These are phyloP conservation scores for Aspergillus hancockii DNA, from an alignment of 495 filamentous ascomycete genomes.

Conservation along the genomic window DNA sequence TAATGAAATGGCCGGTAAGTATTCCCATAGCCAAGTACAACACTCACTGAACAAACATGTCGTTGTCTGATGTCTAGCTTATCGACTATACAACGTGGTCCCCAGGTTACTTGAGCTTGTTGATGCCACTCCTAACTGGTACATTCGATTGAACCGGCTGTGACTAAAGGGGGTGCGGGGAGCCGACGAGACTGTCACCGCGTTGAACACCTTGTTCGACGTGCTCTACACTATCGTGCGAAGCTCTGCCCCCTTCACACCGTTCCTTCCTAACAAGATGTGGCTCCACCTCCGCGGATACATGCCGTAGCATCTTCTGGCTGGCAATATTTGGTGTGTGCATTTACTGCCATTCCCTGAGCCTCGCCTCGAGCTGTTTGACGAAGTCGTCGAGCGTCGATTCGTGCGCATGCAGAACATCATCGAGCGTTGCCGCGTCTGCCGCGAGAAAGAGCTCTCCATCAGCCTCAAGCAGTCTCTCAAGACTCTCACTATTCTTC, in stretches of 20 bases:
- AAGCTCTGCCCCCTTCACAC: slow-evolving; percentile 89
- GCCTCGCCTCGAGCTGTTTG: slow-evolving; percentile 83
- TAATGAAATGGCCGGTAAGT: slow-evolving; percentile 88
- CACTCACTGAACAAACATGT: too few species aligned
- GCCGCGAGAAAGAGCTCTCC: slow-evolving; percentile 79
- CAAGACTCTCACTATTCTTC: slow-evolving; percentile 87
- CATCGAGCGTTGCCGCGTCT: slow-evolving; percentile 84
- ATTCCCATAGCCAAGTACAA: too few species aligned
- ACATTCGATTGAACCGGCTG: slow-evolving; percentile 97
- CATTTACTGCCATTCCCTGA: slow-evolving; percentile 92
- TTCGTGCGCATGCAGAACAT: slow-evolving; percentile 92
- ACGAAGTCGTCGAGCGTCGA: slow-evolving; percentile 79
- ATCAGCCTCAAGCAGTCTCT: slow-evolving; percentile 88
- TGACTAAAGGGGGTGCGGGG: slow-evolving; percentile 93
- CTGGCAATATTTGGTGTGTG: slow-evolving; percentile 75
- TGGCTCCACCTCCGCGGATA: slow-evolving; percentile 82
- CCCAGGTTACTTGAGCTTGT: slow-evolving; percentile 84
- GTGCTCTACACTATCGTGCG: slow-evolving; percentile 86
- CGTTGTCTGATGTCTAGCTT: too few species aligned
- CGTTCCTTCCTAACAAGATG: slow-evolving; percentile 93
- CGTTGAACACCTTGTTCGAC: slow-evolving; percentile 95
- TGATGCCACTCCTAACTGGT: slow-evolving; percentile 98
- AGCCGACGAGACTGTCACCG: slow-evolving; percentile 81
- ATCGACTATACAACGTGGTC: slow-evolving; percentile 92
- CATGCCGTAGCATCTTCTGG: slow-evolving; percentile 64